Evolutionary conservation across 257 asterid genomes (phyloP).

Genomic region (Scutellaria barbata): DNA sequence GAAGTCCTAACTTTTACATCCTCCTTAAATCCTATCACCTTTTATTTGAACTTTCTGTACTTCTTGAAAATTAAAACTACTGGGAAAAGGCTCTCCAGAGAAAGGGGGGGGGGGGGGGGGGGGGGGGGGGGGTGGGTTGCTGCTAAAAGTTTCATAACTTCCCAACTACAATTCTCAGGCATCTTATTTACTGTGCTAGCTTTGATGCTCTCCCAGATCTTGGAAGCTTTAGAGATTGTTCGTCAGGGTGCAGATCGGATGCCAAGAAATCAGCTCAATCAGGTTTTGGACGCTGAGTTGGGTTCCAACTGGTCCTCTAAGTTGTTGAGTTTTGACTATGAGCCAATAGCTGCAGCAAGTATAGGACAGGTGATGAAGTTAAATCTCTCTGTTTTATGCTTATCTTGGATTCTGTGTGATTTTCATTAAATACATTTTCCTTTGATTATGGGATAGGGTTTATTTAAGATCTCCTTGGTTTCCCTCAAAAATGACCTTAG

Average conservation of each 20-base stretch:
- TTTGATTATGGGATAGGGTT: not conserved
- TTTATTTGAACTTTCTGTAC: not conserved
- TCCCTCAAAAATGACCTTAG: conserved; percentile 17
- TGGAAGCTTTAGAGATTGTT: conserved; percentile 93
- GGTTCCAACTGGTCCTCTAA: conserved; percentile 79
- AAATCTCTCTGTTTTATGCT: conserved; percentile 11
- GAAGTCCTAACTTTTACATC: conserved; percentile 6
- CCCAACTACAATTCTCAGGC: conserved; percentile 12
- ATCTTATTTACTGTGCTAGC: conserved; percentile 32
- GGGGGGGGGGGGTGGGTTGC: no score
- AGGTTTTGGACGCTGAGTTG: conserved; percentile 85
- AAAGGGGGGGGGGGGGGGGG: no score
- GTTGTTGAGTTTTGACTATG: conserved; percentile 78
- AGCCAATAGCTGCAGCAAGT: conserved; percentile 96
- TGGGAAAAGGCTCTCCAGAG: conserved; percentile 2
- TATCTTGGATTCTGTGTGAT: conserved; percentile 26
- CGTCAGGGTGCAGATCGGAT: conserved; percentile 99
- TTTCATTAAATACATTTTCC: conserved; percentile 17
- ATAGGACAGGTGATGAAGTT: conserved; percentile 81
- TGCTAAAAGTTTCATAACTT: not conserved
- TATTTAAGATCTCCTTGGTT: conserved; percentile 16
- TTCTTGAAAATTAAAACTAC: not conserved
- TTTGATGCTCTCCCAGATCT: conserved; percentile 61
- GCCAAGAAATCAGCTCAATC: conserved; percentile 91
- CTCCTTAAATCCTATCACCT: conserved; percentile 8